These are phyloP conservation scores for Salix viminalis DNA, from an alignment of 345 rosid species.

Conservation along the genomic window DNA sequence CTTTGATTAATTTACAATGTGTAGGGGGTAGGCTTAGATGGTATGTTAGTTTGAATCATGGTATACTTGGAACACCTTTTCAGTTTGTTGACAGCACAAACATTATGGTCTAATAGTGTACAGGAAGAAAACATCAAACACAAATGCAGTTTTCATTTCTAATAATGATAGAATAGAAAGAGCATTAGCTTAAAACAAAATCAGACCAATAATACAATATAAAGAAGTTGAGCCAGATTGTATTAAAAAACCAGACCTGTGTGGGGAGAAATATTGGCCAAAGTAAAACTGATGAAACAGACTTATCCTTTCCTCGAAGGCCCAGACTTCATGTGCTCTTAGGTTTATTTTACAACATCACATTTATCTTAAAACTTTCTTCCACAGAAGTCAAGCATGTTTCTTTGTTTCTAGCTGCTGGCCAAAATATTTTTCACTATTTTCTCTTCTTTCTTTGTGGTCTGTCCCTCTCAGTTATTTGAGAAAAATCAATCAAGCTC, in stretches of 20 bases:
- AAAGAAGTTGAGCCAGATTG: neutral
- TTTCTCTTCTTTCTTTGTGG: neutral
- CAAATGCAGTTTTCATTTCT: neutral
- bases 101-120: neutral
- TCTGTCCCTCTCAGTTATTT: neutral
- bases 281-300: neutral
- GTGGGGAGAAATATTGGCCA: neutral
- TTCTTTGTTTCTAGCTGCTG: neutral
- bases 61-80: neutral
- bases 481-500: neutral
- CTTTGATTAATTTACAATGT: neutral
- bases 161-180: neutral
- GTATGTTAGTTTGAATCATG: neutral
- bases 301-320: neutral
- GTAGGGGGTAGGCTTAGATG: neutral
- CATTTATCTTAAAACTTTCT: neutral
- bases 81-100: neutral
- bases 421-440: neutral
- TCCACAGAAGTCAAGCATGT: neutral
- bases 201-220: neutral
- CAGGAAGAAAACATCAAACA: neutral
- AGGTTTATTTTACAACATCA: neutral
- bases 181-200: neutral
- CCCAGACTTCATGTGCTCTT: neutral
- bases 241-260: neutral